Base-by-base conservation (phyloP, 2,329 filamentous ascomycete genomes). In the Sporothrix sp. region DNA sequence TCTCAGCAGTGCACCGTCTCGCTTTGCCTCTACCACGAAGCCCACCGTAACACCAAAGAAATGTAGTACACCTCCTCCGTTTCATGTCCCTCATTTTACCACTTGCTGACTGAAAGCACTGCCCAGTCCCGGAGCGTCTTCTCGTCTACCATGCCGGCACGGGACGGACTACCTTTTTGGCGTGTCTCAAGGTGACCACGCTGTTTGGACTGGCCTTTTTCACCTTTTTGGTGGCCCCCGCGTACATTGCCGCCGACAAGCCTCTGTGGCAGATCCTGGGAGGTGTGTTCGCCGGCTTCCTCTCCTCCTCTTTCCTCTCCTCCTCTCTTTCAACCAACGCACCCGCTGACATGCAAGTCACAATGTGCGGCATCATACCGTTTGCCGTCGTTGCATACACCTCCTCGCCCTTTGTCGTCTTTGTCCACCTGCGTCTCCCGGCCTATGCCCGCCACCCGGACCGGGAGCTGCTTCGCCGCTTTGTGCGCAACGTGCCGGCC, bases 101-200 rank as follows among this genome's bases (percentile, higher is more conserved):
- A 23, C 28, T 13, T n/a, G n/a, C n/a, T n/a, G n/a, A n/a, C 13
- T 13, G n/a, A 21, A 13, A 10, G 4, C 2, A 7, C 18, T 4
- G n/a, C 42, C 3, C 18, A 51, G 43, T 55, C 52, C 78, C 80
- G 0, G 73, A 79, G 56, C 70, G 69, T 13, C 62, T 90, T 25
- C 73, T 88, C 58, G 76, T 94, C 55, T 94, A 87, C 65, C 84
- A 89, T 66, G 81, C 81, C 48, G 85, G 87, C 48, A 83, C 79
- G 0, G 74, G 74, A 8, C 75, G 78, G 52, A 83, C 78, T 27
- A 78, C 81, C 7, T 82, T 85, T 57, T 67, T 91, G 40, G 85
- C 83, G 44, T 77, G 81, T 61, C 65, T 86, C 55, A 87, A 88
- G 60, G 68, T 91, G 51, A 81, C 81, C 1, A 82, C 83, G 3